Conservation (phyloP, 106 monocot genomes). For the Dendrobium officinale region DNA sequence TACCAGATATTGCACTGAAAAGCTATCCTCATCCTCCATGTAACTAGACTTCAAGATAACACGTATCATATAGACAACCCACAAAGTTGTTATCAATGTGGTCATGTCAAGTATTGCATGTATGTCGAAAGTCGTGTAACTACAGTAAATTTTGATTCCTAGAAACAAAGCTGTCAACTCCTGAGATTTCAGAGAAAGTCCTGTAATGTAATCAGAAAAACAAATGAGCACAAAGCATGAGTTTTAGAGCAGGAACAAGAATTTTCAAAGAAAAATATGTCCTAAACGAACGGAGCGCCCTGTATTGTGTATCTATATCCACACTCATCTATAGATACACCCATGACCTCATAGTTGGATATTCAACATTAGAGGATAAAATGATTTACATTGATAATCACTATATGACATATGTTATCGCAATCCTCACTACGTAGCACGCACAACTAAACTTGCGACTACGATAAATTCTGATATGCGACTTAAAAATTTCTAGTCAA, state of each 20-base stretch:
- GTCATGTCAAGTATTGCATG: not conserved
- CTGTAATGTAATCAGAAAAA: not conserved
- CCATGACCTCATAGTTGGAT: too few relatives aligned
- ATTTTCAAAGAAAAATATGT: not conserved
- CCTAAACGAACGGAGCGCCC: not conserved
- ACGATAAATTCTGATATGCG: too few relatives aligned
- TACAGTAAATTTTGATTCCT: not conserved
- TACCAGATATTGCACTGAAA: not conserved
- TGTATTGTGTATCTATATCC: too few relatives aligned
- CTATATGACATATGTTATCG: too few relatives aligned
- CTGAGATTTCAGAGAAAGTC: conserved; percentile 11
- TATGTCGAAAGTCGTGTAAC: not conserved
- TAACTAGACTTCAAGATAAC: conserved; percentile 4
- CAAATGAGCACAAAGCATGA: conserved; percentile 1
- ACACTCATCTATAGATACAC: too few relatives aligned
- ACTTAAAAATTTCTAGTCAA: too few relatives aligned
- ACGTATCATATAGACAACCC: conserved; percentile 8
- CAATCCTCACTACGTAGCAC: too few relatives aligned
- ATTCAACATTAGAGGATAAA: too few relatives aligned
- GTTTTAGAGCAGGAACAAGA: not conserved
- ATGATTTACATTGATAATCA: too few relatives aligned
- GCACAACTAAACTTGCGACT: too few relatives aligned
- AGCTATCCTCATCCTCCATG: conserved; percentile 2
- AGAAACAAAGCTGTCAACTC: conserved; percentile 8
- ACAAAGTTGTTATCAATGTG: conserved; percentile 9